phyloP scores from a whole-genome alignment of 768 basidiomycete species.

The Leucocoprinus sp. region DNA sequence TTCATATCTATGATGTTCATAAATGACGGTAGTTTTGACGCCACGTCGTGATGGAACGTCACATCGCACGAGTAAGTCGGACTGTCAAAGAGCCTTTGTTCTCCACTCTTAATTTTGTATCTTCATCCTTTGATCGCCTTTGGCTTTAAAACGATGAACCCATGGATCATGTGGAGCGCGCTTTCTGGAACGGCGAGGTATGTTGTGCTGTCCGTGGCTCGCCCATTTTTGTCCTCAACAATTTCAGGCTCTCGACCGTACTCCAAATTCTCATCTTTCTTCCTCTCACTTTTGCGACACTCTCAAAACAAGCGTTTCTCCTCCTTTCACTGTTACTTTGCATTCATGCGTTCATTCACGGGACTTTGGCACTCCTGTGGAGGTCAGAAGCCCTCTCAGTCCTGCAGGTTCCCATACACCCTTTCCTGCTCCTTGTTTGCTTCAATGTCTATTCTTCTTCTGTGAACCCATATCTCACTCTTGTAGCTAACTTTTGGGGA shows the following conservation, averaged over 20 bases:
- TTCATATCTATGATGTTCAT: too few species aligned
- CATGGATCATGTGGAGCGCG: constrained; percentile 62
- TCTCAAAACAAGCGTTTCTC: constrained; percentile 74
- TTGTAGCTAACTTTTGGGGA: constrained; percentile 65
- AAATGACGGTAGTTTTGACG: too few species aligned
- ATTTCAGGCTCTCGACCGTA: constrained; percentile 58
- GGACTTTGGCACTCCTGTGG: constrained; percentile 66
- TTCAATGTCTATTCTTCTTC: constrained; percentile 77
- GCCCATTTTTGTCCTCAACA: constrained; percentile 2
- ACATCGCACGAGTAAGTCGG: too few species aligned
- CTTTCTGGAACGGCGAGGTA: constrained; percentile 58
- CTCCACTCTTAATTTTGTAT: background rate
- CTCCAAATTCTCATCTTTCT: constrained; percentile 78
- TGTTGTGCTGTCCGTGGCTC: constrained; percentile 1
- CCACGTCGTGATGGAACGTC: too few species aligned
- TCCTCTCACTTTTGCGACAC: constrained; percentile 76
- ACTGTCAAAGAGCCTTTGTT: too few species aligned
- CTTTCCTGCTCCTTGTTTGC: constrained; percentile 77
- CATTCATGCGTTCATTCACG: constrained; percentile 73
- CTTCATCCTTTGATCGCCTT: background rate
- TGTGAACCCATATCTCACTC: constrained; percentile 47
- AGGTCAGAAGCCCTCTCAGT: constrained; percentile 65
- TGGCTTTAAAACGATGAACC: constrained; percentile 32
- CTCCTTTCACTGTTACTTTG: constrained; percentile 73
- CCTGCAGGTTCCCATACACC: constrained; percentile 80